phyloP scores from a whole-genome alignment of 169 alveolate genomes.

The Perkinsus olseni region DNA sequence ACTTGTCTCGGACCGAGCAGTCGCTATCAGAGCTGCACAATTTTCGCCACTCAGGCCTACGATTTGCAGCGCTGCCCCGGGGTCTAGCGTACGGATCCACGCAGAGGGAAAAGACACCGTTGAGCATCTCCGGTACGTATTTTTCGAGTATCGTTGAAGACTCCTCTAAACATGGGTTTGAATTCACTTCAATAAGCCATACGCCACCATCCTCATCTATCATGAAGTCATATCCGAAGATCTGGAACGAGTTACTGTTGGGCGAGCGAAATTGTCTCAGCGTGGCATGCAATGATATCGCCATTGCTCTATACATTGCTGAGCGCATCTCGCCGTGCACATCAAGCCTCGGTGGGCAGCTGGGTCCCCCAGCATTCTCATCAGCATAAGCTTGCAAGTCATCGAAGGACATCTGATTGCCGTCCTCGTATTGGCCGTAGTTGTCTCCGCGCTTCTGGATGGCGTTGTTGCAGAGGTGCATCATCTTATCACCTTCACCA shows the following conservation, averaged over 20 bases:
- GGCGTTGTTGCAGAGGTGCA: conserved; percentile 66
- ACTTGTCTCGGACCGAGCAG: background rate
- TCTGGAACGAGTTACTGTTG: conserved; percentile 53
- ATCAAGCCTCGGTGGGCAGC: conserved; percentile 40
- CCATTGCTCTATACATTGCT: conserved; percentile 11
- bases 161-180: conserved; percentile 40
- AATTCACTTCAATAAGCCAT: conserved; percentile 68
- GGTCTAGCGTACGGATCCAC: background rate
- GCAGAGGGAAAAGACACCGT: background rate
- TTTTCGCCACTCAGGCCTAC: background rate
- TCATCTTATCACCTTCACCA: conserved; percentile 40
- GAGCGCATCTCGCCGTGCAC: conserved; percentile 43
- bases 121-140: background rate
- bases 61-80: background rate
- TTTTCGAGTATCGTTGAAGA: background rate
- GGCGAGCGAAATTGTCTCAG: conserved; percentile 38
- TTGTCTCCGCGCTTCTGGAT: conserved; percentile 41
- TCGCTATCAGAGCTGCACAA: background rate
- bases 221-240: conserved; percentile 70
- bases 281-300: background rate
- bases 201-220: conserved; percentile 57
- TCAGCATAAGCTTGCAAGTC: conserved; percentile 42
- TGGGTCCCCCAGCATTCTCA: conserved; percentile 43
- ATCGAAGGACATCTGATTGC: conserved; percentile 51
- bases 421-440: conserved; percentile 33